These are phyloP conservation scores for Debaryomycetaceae sp. DNA, from an alignment of 1,139 yeast genomes.

Conservation along the genomic window DNA sequence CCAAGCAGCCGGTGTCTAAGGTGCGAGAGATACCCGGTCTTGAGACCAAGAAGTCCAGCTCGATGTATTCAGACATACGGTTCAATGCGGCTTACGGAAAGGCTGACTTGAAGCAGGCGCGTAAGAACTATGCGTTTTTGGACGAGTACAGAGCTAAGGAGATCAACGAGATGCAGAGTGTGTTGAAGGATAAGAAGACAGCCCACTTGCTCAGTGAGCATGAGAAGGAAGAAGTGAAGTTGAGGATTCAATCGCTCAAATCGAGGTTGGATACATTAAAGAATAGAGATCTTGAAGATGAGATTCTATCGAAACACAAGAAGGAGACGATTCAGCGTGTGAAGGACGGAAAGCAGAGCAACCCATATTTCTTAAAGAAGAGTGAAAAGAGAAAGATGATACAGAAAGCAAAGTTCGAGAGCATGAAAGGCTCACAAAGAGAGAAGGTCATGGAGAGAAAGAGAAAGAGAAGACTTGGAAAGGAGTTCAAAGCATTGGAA, in stretches of 20 bases:
- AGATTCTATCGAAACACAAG: slow-evolving; percentile 55
- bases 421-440: slow-evolving; percentile 78
- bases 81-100: slow-evolving; percentile 89
- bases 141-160: slow-evolving; percentile 83
- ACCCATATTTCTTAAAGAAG: slow-evolving; percentile 65
- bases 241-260: slow-evolving; percentile 56
- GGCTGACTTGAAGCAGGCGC: slow-evolving; percentile 61
- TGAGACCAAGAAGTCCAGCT: slow-evolving; percentile 36
- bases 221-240: slow-evolving; percentile 55
- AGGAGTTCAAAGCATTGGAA: slow-evolving; percentile 81
- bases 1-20: slow-evolving; percentile 67
- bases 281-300: slow-evolving; percentile 70
- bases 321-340: slow-evolving; percentile 42
- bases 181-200: slow-evolving; percentile 57
- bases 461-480: slow-evolving; percentile 89
- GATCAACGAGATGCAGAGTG: slow-evolving; percentile 52
- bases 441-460: slow-evolving; percentile 89
- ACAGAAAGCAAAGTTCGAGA: slow-evolving; percentile 83
- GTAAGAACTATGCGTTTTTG: slow-evolving; percentile 78
- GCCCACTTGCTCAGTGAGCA: slow-evolving; percentile 35
- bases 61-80: slow-evolving; percentile 71
- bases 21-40: slow-evolving; percentile 77
- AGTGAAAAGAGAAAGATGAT: slow-evolving; percentile 81
- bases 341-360: slow-evolving; percentile 47
- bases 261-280: slow-evolving; percentile 76